These are phyloP conservation scores for Sporothrix protearum DNA, from an alignment of 2,329 filamentous ascomycete species.

Conservation along the genomic window DNA sequence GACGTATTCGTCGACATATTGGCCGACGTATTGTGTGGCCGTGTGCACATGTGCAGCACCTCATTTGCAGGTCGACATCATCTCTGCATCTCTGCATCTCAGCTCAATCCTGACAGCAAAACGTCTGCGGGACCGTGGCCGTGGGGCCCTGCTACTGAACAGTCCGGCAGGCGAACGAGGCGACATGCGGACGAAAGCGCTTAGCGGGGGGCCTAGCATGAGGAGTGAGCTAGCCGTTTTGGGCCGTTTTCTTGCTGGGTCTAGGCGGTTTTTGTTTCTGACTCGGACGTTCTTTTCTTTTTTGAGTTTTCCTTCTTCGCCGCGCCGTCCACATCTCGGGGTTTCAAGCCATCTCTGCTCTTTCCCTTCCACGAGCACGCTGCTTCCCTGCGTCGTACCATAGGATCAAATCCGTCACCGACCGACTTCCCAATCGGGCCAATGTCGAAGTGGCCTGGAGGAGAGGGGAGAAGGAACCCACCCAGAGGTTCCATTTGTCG, in stretches of 20 bases:
- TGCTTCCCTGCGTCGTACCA: conserved; percentile 23
- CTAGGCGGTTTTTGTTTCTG: background rate
- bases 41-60: background rate
- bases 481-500: background rate
- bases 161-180: background rate
- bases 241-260: background rate
- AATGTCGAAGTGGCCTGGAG: background rate
- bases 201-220: conserved; percentile 7
- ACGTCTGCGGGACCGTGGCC: background rate
- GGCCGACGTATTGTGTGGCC: no score
- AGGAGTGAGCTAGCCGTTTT: conserved; percentile 3
- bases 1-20: background rate
- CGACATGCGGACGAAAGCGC: background rate
- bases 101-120: background rate
- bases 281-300: background rate
- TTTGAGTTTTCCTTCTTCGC: background rate
- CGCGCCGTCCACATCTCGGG: background rate
- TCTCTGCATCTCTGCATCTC: no score
- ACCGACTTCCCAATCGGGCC: conserved; percentile 5
- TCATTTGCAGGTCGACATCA: background rate
- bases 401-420: conserved; percentile 25
- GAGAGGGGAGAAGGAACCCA: background rate
- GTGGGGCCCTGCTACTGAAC: no score
- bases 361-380: conserved; percentile 9
- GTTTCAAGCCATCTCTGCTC: background rate